These are phyloP conservation scores for Microascus cirrosus DNA, from an alignment of 2,329 filamentous ascomycete species.

Conservation along the genomic window DNA sequence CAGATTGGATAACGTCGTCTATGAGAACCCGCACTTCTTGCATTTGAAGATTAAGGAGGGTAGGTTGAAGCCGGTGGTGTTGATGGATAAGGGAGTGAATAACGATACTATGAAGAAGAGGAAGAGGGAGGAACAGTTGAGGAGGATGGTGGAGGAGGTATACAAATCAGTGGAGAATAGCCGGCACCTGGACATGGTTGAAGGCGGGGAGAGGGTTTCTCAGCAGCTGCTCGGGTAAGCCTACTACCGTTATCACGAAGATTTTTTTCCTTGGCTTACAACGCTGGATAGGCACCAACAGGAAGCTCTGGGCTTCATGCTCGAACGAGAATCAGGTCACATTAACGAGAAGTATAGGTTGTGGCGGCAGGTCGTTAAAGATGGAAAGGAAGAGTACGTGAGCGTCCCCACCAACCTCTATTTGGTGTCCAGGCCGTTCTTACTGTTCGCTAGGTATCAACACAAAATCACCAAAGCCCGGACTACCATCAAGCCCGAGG, in stretches of 20 bases:
- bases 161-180: slow-evolving; percentile 11
- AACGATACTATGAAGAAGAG: neutral
- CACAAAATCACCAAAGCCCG: slow-evolving; percentile 28
- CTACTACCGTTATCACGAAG: neutral
- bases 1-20: neutral
- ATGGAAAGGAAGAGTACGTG: slow-evolving; percentile 16
- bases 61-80: neutral
- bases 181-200: slow-evolving; percentile 9
- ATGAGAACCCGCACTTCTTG: slow-evolving; percentile 6
- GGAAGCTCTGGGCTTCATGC: slow-evolving; percentile 24
- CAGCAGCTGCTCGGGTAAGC: slow-evolving; percentile 14
- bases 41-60: neutral
- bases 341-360: slow-evolving; percentile 17
- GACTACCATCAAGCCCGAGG: slow-evolving; percentile 13
- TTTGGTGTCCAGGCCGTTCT: neutral
- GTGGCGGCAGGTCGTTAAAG: slow-evolving; percentile 16
- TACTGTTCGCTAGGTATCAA: slow-evolving; percentile 15
- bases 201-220: slow-evolving; percentile 12
- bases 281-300: slow-evolving; percentile 22
- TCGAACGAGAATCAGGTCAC: slow-evolving; percentile 22
- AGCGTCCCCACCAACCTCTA: neutral
- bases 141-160: slow-evolving; percentile 8
- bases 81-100: neutral
- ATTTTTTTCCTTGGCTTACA: neutral
- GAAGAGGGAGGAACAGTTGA: neutral